Conservation (phyloP, 306 rosid species). For the Sphenostylis stenocarpa region DNA sequence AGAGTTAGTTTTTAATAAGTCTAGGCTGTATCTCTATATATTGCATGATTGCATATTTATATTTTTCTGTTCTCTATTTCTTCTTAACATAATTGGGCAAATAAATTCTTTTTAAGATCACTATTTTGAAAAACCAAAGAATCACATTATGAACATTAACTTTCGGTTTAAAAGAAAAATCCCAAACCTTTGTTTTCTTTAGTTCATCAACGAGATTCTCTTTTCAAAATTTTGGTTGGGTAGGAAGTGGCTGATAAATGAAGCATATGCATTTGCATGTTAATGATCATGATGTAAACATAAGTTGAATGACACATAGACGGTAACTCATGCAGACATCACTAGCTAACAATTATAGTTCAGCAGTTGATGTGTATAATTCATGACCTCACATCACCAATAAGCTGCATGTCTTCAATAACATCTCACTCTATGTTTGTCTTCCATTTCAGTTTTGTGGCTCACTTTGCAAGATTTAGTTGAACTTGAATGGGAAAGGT, state of each 20-base stretch:
- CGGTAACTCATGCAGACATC: conserved; percentile 54
- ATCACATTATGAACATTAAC: neutral
- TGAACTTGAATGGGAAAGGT: conserved; percentile 28
- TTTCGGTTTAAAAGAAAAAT: neutral
- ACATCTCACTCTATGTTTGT: conserved; percentile 20
- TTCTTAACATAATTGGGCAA: too few species aligned
- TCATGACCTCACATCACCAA: neutral
- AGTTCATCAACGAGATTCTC: neutral
- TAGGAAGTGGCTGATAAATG: conserved; percentile 22
- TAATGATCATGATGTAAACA: conserved; percentile 26
- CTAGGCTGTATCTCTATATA: too few species aligned
- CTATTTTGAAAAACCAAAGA: neutral
- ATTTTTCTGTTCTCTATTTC: too few species aligned
- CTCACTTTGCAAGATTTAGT: neutral
- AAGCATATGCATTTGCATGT: conserved; percentile 35
- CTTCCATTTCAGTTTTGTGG: neutral
- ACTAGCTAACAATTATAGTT: conserved; percentile 22
- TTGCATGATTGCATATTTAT: too few species aligned
- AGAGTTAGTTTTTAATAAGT: too few species aligned
- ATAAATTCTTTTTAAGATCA: neutral
- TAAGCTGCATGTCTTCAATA: conserved; percentile 16
- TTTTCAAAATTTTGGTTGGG: neutral
- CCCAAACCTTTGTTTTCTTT: neutral
- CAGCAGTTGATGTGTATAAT: conserved; percentile 1
- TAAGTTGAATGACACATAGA: conserved; percentile 45